Conservation (phyloP, 441 rosid genomes). For the Viola pubescens region DNA sequence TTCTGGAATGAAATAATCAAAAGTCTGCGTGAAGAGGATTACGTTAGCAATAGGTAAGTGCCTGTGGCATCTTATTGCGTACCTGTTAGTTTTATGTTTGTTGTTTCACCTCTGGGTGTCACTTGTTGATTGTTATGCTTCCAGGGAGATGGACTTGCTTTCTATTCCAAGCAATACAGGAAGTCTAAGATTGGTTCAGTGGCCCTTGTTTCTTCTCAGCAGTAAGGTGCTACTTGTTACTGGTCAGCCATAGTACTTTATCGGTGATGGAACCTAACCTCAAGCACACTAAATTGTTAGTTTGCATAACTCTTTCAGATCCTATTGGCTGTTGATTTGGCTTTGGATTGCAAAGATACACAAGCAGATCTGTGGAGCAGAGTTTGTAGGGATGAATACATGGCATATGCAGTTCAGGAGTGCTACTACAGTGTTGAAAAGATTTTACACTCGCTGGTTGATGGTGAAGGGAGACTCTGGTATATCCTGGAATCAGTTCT, state of each 20-base stretch:
- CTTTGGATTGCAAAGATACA: constrained; percentile 83
- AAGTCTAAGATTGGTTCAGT: constrained; percentile 85
- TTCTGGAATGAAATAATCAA: constrained; percentile 99
- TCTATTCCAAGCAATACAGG: constrained; percentile 91
- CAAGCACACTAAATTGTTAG: constrained; percentile 15
- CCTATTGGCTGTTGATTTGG: constrained; percentile 91
- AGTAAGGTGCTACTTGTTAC: constrained; percentile 64
- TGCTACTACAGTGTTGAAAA: constrained; percentile 84
- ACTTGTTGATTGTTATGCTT: constrained; percentile 17
- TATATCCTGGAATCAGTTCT: constrained; percentile 21
- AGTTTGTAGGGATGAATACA: constrained; percentile 87
- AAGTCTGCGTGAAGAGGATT: constrained; percentile 98
- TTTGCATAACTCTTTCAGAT: constrained; percentile 45
- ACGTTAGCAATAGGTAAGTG: constrained; percentile 74
- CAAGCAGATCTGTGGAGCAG: constrained; percentile 77
- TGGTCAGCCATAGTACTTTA: constrained; percentile 1
- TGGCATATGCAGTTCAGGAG: constrained; percentile 97
- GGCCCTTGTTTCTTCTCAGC: constrained; percentile 99
- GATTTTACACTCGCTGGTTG: constrained; percentile 73
- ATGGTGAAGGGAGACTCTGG: constrained; percentile 97
- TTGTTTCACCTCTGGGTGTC: background rate
- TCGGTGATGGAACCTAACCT: background rate
- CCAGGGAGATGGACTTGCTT: constrained; percentile 98
- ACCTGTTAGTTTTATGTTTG: constrained; percentile 13
- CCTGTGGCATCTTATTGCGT: constrained; percentile 15